A percentile compares a stretch with the other conserved stretches of the same genome.
These are phyloP conservation scores for Lagerstroemia speciosa DNA, from an alignment of 345 rosid genomes.

Conservation along the genomic window DNA sequence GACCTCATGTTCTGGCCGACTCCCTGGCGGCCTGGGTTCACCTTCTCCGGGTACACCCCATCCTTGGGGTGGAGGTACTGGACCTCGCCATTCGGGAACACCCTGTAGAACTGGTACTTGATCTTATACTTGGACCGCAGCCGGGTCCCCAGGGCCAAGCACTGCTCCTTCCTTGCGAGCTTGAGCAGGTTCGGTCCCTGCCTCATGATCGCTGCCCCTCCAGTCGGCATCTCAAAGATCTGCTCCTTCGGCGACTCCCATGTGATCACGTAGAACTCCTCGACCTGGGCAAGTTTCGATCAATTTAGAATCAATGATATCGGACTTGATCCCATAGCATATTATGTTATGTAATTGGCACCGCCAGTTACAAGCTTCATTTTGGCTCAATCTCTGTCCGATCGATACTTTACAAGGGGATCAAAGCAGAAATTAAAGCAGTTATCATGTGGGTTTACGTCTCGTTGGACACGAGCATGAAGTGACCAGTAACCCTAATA, in stretches of 20 bases:
- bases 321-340: too few species aligned
- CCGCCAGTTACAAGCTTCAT: too few species aligned
- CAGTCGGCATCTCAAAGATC: conserved; percentile 93
- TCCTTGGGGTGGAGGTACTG: conserved; percentile 93
- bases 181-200: conserved; percentile 86
- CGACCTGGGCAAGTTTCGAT: conserved; percentile 32
- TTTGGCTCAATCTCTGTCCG: too few species aligned
- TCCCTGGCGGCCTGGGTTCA: conserved; percentile 75
- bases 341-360: too few species aligned
- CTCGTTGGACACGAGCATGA: too few species aligned
- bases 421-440: too few species aligned
- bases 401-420: too few species aligned
- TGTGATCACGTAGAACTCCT: conserved; percentile 88
- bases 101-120: conserved; percentile 88
- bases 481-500: too few species aligned
- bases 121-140: conserved; percentile 97
- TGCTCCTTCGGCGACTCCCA: conserved; percentile 94
- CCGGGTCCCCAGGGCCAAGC: conserved; percentile 82
- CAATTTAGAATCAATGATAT: not conserved
- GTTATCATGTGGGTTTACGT: too few species aligned
- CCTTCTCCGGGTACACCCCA: conserved; percentile 94
- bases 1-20: conserved; percentile 79
- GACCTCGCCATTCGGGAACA: conserved; percentile 88
- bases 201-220: conserved; percentile 95
- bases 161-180: conserved; percentile 93